Evolutionary conservation across 1,139 yeast genomes (phyloP), one percentile per base, ranked within the genome.

Genomic region (Blastobotrys capitulatus): DNA sequence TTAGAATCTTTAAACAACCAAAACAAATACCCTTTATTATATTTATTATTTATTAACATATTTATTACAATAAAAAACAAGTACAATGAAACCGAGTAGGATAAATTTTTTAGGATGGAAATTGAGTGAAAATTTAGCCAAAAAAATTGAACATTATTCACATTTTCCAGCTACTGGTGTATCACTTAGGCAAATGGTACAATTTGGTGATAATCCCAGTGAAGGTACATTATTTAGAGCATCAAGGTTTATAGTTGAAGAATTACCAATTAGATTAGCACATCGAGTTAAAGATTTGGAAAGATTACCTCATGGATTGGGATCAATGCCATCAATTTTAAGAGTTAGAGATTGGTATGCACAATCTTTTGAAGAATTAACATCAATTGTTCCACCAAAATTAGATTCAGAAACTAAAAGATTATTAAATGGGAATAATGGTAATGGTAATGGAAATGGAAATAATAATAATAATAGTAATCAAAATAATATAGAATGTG

Each of bases 301-400:
- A 44, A 77, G 78, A 40, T 77, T 94, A 32, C 96, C 96, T 0
- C 74, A 82, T 58, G 92, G 88, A 0, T 74, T 89, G 51, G 76
- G 75, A 57, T 74, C 81, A 37, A 82, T 82, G 79, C 88, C 89
- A 1, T 81, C 89, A 2, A 86, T 92, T 44, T 72, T 77, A 51
- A 77, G 82, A 57, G 96, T 89, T 19, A 78, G 83, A 55, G 82
- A 86, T 63, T 89, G 96, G 96, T 89, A 89, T 62, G 92, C 94
- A 2, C 95, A 87, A 66, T 83, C 92, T 16, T 89, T 88, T 65
- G 89, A 87, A 59, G 96, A 88, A 61, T 74, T 88, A 58, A 80
- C 86, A 12, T 70, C 75, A 12, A 57, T 72, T 25, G 64, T 65
- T 22, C 57, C 60, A 19, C 73, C 74, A 1, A 55, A 53, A 38